Evolutionary conservation across 139 green algal species (phyloP), one percentile per base, ranked within the genome.

Genomic region (Chlorella sorokiniana): DNA sequence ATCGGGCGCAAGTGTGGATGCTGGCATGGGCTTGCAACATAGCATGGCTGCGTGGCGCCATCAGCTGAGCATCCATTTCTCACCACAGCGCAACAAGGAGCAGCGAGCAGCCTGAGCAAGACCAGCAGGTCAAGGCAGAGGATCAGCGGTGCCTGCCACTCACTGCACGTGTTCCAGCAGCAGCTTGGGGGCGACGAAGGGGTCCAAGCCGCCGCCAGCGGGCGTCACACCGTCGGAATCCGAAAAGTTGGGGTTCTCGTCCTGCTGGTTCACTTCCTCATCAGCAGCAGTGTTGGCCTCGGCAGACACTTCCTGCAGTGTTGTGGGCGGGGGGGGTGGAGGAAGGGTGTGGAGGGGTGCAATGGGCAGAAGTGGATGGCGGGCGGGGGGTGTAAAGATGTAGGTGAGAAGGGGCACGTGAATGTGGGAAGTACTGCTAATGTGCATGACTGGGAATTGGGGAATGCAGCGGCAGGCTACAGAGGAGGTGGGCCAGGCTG

Each of bases 91-190:
- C n/a, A n/a, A n/a, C n/a, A n/a, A n/a, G n/a, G n/a, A n/a, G n/a
- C n/a, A n/a, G n/a, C n/a, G n/a, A n/a, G 48, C 11, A 56, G 11
- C 48, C 14, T 56, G 16, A 56, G 48, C 48, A 56, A 56, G 16
- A 16, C 48, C 48, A 56, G 48, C 16, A 56, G 14, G 48, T 56
- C 11, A 56, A 25, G 48, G 48, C 48, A 56, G 48, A 56, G 48
- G 48, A 11, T 25, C 16, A 16, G 16, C 16, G 48, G 16, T 11
- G 48, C 42, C 29, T 0, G 0, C 25, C 1, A 0, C 72, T 69
- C 72, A 79, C 73, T 69, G 63, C 35, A 79, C 51, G 54, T 68
- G 73, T 38, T 79, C 37, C 25, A 68, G 22, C 44, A 79, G 29
- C 37, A 79, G 54, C 31, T n/a, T 18, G 23, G 38, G 37, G 7